Evolutionary conservation across 2,329 filamentous ascomycete genomes (phyloP), one percentile per base, ranked within the genome.

Genomic region (Torrubiella hemipterigena): DNA sequence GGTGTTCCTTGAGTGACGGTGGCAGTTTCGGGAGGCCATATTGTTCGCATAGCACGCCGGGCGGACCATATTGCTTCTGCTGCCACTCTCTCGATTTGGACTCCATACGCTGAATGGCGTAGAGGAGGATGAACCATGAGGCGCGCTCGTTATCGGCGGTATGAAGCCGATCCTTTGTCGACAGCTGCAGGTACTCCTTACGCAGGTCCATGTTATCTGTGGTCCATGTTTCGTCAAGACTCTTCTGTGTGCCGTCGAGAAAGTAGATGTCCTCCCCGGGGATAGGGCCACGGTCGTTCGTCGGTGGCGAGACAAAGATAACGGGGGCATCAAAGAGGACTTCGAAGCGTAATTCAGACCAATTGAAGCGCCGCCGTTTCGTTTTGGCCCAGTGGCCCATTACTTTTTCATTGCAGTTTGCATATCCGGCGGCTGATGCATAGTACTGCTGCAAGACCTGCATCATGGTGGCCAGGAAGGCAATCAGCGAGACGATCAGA

Each of bases 101-200:
- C 42, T 73, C 69, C 57, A 70, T 67, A 12, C 46, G 44, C 33
- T 73, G 67, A 0, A 71, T 42, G 9, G 61, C 56, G 4, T 57
- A 58, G n/a, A 73, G 52, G 9, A 73, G 47, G 6, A 56, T 55
- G 4, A 67, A 54, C 69, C 69, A 73, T 1, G 67, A 69, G 4
- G 65, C 65, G n/a, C 59, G 50, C 42, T 73, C 69, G 33, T 70
- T 69, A 40, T 73, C 65, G 6, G 67, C 65, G 3, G 69, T 73
- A 38, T 69, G 66, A 1, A 73, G 55, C 30, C 50, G 44, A 37
- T 56, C 41, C 40, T 52, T 53, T 7, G 31, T 33, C 11, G 45
- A 36, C 35, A 36, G 41, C 17, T 44, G 36, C 11, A 36, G 37
- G 30, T 47, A 48, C 10, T 48, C 47, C 8, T 48, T 35, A 25